A percentile compares a stretch with the other conserved stretches of the same genome.
Conservation (phyloP, 768 basidiomycete species). For the Panaeolus cyanescens region DNA sequence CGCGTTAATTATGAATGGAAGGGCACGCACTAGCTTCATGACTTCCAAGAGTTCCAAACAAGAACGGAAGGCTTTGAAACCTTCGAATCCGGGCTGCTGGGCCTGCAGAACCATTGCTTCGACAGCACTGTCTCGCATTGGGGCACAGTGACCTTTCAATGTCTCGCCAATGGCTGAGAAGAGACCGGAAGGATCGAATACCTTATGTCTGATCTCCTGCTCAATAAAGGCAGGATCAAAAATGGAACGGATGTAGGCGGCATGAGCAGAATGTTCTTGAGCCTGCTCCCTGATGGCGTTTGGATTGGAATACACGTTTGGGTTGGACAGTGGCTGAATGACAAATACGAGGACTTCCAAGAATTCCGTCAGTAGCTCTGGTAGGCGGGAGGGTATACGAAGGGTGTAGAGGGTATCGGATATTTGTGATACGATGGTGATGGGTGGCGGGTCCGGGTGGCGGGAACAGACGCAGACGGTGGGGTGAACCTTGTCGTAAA, state of each 20-base stretch:
- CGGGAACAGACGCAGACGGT: constrained; percentile 58
- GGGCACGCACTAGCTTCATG: constrained; percentile 84
- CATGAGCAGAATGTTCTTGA: constrained; percentile 64
- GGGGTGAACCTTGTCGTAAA: constrained; percentile 50
- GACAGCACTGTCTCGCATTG: constrained; percentile 85
- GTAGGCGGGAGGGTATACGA: constrained; percentile 73
- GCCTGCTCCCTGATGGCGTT: constrained; percentile 60
- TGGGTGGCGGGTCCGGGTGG: constrained; percentile 39
- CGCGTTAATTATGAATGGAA: constrained; percentile 9
- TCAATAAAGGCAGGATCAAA: constrained; percentile 84
- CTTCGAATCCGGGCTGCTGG: constrained; percentile 56
- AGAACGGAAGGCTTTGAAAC: constrained; percentile 73
- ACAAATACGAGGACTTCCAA: constrained; percentile 81
- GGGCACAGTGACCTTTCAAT: constrained; percentile 89
- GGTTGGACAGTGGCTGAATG: constrained; percentile 76
- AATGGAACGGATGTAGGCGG: constrained; percentile 66
- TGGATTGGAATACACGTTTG: constrained; percentile 61
- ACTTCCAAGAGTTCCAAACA: constrained; percentile 91
- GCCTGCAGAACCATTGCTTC: constrained; percentile 82
- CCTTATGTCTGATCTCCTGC: constrained; percentile 74
- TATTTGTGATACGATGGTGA: constrained; percentile 46
- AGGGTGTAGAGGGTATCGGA: constrained; percentile 53
- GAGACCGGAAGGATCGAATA: constrained; percentile 79
- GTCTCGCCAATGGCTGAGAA: constrained; percentile 80
- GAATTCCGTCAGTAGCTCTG: constrained; percentile 70